Evolutionary conservation across 1,284 basidiomycete genomes (phyloP).

Genomic region (Ganoderma resinaceum): DNA sequence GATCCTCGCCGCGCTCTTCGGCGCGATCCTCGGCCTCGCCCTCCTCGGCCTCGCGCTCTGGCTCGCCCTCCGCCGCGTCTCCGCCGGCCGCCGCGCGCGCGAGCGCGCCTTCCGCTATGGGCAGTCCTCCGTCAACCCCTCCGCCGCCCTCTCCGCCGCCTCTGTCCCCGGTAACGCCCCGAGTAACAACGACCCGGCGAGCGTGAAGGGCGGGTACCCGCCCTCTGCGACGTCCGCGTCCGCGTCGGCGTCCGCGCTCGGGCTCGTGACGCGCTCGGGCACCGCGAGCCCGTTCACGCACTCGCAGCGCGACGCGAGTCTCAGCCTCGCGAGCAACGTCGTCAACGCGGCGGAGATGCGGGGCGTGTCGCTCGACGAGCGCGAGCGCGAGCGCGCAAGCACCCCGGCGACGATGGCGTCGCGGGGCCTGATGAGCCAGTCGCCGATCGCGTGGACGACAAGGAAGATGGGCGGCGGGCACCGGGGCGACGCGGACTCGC

Average conservation of each 20-base stretch:
- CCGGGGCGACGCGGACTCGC: slow-evolving; percentile 36
- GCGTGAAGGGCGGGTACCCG: slow-evolving; percentile 6
- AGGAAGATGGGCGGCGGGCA: slow-evolving; percentile 17
- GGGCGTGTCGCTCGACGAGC: slow-evolving; percentile 14
- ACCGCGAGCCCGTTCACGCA: slow-evolving; percentile 7
- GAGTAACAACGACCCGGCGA: slow-evolving; percentile 19
- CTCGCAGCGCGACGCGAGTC: not conserved
- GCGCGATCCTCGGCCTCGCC: slow-evolving; percentile 29
- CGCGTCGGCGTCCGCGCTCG: slow-evolving; percentile 13
- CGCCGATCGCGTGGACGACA: slow-evolving; percentile 29
- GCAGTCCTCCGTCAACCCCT: slow-evolving; percentile 30
- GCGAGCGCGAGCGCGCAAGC: too few relatives aligned
- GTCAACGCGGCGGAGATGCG: slow-evolving; percentile 8
- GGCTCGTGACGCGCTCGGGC: too few relatives aligned
- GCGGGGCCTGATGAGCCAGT: slow-evolving; percentile 23
- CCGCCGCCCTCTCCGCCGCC: slow-evolving; percentile 15
- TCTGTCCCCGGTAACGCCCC: slow-evolving; percentile 5
- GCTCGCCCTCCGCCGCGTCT: slow-evolving; percentile 27
- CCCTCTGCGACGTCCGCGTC: slow-evolving; percentile 6
- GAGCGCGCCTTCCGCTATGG: slow-evolving; percentile 35
- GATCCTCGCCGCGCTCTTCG: slow-evolving; percentile 34
- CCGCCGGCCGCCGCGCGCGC: slow-evolving; percentile 26
- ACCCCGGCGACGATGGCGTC: slow-evolving; percentile 15
- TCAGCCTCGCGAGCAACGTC: slow-evolving; percentile 12
- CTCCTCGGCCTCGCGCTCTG: slow-evolving; percentile 23